Percentiles rank a stretch among this genome's conserved stretches.
Conservation (phyloP, 164 flowering plant species). For the Kalanchoe fedtschenkoi region DNA sequence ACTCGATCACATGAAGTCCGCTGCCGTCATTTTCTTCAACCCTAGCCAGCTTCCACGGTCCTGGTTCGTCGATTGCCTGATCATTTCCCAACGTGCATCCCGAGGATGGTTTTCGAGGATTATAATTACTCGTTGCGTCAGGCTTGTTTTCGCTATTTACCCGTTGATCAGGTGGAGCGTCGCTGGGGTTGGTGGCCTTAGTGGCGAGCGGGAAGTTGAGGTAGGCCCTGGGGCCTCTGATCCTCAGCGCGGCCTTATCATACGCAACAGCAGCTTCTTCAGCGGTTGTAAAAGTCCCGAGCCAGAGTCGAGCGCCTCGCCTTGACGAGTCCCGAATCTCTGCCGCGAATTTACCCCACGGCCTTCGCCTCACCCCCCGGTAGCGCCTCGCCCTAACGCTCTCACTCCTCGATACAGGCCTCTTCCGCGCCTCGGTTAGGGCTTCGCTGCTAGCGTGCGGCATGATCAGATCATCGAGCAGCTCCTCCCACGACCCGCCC, state of each 20-base stretch:
- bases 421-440: neutral
- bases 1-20: neutral
- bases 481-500: neutral
- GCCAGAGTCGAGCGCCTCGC: slow-evolving; percentile 3
- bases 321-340: slow-evolving; percentile 5
- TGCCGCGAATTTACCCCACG: slow-evolving; percentile 8
- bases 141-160: neutral
- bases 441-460: neutral
- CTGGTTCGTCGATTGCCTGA: neutral
- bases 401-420: neutral
- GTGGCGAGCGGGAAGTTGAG: slow-evolving; percentile 1
- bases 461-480: neutral
- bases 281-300: slow-evolving; percentile 5
- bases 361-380: slow-evolving; percentile 3
- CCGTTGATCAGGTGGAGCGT: no score
- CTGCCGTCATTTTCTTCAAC: neutral
- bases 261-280: slow-evolving; percentile 8
- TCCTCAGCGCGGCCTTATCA: slow-evolving; percentile 5
- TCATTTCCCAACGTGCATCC: neutral
- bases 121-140: no score
- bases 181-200: no score
- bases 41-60: neutral
- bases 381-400: neutral
- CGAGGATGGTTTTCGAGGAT: neutral
- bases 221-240: slow-evolving; percentile 5